phyloP scores from a whole-genome alignment of 371 early-diverging fungal species.

The Mucor ambiguus region DNA sequence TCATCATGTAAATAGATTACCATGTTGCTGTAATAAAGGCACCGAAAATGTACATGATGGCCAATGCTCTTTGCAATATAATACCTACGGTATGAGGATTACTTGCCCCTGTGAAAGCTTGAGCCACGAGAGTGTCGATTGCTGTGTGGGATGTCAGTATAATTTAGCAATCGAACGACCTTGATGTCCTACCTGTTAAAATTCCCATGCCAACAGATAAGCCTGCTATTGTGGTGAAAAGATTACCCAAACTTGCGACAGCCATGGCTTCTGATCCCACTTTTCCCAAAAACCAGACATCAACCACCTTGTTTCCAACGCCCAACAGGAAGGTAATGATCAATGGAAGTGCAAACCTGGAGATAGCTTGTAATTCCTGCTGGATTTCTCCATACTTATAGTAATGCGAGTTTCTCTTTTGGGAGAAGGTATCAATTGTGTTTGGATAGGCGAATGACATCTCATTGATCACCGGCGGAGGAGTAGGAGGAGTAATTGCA shows the following conservation, averaged over 20 bases:
- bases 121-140: constrained; percentile 48
- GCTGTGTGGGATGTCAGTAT: constrained; percentile 18
- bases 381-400: not conserved
- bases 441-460: not conserved
- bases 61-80: constrained; percentile 41
- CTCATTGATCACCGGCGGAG: not conserved
- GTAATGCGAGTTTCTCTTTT: not conserved
- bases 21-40: constrained; percentile 29
- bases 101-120: constrained; percentile 45
- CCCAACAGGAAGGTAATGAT: constrained; percentile 36
- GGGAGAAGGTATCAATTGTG: not conserved
- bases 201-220: constrained; percentile 42
- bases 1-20: constrained; percentile 10
- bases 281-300: constrained; percentile 43
- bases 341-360: constrained; percentile 28
- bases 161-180: not conserved
- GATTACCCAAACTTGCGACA: constrained; percentile 33
- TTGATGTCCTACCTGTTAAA: constrained; percentile 36
- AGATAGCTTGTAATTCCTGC: constrained; percentile 1
- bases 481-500: not conserved
- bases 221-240: constrained; percentile 38
- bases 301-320: constrained; percentile 29
- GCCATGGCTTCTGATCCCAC: constrained; percentile 35
- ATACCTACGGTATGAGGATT: constrained; percentile 38
- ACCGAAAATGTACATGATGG: constrained; percentile 34